phyloP scores from a whole-genome alignment of 2,329 filamentous ascomycete species.

The Beauveria pseudobassiana region DNA sequence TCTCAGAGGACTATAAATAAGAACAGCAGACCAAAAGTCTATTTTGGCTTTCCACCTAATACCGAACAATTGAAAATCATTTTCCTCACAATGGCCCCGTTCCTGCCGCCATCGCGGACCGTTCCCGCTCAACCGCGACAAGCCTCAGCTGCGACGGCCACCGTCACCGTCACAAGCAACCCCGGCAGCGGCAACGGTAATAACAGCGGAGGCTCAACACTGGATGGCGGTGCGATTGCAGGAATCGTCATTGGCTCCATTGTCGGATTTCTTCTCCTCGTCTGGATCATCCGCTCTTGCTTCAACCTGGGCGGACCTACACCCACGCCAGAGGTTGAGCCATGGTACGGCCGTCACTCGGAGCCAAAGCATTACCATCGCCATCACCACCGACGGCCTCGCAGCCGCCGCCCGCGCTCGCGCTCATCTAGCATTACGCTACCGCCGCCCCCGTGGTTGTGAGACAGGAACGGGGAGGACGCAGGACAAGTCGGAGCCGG shows the following conservation, averaged over 20 bases:
- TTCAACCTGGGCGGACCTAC: constrained; percentile 30
- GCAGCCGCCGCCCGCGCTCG: constrained; percentile 15
- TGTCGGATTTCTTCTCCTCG: constrained; percentile 35
- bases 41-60: background rate
- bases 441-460: constrained; percentile 18
- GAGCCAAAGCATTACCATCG: constrained; percentile 16
- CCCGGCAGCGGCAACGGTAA: constrained; percentile 12
- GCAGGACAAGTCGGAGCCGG: background rate
- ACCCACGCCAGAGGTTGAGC: constrained; percentile 25
- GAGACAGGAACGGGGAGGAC: background rate
- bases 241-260: constrained; percentile 44
- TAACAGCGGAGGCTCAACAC: constrained; percentile 15
- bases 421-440: constrained; percentile 18
- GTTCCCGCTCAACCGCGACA: background rate
- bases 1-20: background rate
- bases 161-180: constrained; percentile 19
- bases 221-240: constrained; percentile 42
- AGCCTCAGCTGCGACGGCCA: constrained; percentile 21
- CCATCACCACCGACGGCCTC: constrained; percentile 17
- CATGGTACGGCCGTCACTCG: constrained; percentile 23
- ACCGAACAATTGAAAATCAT: background rate
- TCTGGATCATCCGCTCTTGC: constrained; percentile 41
- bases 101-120: background rate
- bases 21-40: background rate
- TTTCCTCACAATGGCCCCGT: background rate